phyloP scores from a whole-genome alignment of 2,329 filamentous ascomycete genomes.

The Ophiostoma perfectum region DNA sequence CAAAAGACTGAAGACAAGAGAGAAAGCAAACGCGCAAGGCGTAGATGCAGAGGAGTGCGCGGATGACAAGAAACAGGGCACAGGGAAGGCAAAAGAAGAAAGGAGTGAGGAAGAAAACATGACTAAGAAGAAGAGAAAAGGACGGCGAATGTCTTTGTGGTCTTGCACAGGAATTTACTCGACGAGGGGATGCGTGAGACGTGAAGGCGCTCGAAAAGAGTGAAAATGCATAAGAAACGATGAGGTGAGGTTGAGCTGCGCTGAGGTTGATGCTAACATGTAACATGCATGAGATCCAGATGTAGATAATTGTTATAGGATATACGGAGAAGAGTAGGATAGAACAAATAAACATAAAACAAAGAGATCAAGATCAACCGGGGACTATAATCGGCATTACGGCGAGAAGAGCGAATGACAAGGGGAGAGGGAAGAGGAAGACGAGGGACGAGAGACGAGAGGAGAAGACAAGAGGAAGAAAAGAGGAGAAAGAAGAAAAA shows the following conservation, averaged over 20 bases:
- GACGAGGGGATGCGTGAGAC: not conserved
- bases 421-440: no score
- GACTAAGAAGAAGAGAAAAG: not conserved
- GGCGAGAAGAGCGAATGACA: no score
- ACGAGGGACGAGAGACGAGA: not conserved
- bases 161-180: not conserved
- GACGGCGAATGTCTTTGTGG: not conserved
- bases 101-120: not conserved
- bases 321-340: no score
- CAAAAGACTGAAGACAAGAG: no score
- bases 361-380: no score
- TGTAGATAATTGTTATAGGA: not conserved
- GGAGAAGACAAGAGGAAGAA: not conserved
- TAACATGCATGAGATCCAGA: slow-evolving; percentile 6
- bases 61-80: not conserved
- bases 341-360: no score
- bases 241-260: slow-evolving; percentile 6
- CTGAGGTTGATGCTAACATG: not conserved
- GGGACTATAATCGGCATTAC: no score
- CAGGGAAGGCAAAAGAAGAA: not conserved
- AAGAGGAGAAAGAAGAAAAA: not conserved
- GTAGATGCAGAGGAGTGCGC: no score
- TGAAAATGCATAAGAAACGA: not conserved
- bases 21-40: no score
- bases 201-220: not conserved